Conservation (phyloP, 2,329 filamentous ascomycete species). For the Fusarium staphyleae region DNA sequence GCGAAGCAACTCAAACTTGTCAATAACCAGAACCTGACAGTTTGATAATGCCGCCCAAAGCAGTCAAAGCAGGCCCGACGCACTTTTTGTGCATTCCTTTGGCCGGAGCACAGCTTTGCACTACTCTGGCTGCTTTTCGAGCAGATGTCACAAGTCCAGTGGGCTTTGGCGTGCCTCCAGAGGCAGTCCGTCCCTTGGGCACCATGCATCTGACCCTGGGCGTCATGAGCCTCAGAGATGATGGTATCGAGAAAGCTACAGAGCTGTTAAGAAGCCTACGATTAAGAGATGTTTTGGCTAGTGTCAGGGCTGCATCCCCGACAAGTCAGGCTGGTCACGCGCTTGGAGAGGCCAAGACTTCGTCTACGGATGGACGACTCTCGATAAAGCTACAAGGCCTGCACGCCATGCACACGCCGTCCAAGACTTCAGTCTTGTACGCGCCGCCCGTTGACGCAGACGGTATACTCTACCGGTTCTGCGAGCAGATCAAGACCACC, state of each 20-base stretch:
- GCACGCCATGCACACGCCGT: conserved; percentile 65
- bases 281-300: conserved; percentile 51
- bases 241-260: conserved; percentile 54
- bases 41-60: conserved; percentile 42
- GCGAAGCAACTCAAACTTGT: too few relatives aligned
- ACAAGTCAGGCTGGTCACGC: background rate
- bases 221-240: conserved; percentile 75
- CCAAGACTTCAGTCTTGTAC: conserved; percentile 70
- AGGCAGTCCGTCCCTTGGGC: conserved; percentile 77
- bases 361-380: conserved; percentile 34
- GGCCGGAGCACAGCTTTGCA: conserved; percentile 69
- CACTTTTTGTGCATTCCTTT: conserved; percentile 83
- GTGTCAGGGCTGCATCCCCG: conserved; percentile 26
- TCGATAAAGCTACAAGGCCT: conserved; percentile 62
- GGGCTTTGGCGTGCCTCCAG: conserved; percentile 62
- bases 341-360: background rate
- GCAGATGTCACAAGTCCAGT: conserved; percentile 59
- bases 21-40: background rate
- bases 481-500: conserved; percentile 57
- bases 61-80: conserved; percentile 59
- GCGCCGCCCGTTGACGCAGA: conserved; percentile 63
- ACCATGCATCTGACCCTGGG: conserved; percentile 88
- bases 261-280: conserved; percentile 49
- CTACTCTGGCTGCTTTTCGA: conserved; percentile 67
- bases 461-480: conserved; percentile 63